Base-by-base conservation (phyloP, 257 asterid species). In the Verbena officinalis region DNA sequence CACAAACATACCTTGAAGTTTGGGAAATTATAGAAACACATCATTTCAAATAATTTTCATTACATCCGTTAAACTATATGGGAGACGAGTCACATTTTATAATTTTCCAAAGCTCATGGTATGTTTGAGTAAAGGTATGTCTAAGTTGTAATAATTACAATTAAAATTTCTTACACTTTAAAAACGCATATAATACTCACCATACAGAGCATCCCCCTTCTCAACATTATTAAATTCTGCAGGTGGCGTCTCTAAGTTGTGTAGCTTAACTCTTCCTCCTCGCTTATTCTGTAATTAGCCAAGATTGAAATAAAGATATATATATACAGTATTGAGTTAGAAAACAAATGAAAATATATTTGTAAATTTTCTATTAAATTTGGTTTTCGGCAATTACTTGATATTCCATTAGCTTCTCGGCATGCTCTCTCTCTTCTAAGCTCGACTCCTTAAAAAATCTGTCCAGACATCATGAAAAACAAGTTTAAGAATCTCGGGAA, bases 121-220 rank as follows among this genome's bases (percentile, higher is more conserved):
- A n/a, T n/a, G n/a, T n/a, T n/a, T n/a, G n/a, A n/a, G n/a, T n/a
- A n/a, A n/a, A n/a, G n/a, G n/a, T n/a, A n/a, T n/a, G n/a, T n/a
- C n/a, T n/a, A n/a, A n/a, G n/a, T n/a, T n/a, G n/a, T n/a, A n/a
- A n/a, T n/a, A n/a, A n/a, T n/a, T n/a, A n/a, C n/a, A 39, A 39
- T 7, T 39, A 9, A 39, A 7, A 42, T 13, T 12, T n/a, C 17
- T 42, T 1, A 42, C 15, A 1, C 23, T 19, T 24, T 62, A 10
- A 22, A 22, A 39, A 52, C 5, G 31, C 19, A 59, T 3, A 44
- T 49, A 6, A 16, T 46, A 60, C 80, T 44, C 64, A 90, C 99
- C 97, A 74, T 86, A 72, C 23, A 88, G 72, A 0, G 99, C 95
- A 38, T 86, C 96, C 4, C 99, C 99, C 74, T 90, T 93, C 72